These are phyloP conservation scores for Bjerkandera adusta DNA, from an alignment of 1,284 basidiomycete genomes.

Conservation along the genomic window DNA sequence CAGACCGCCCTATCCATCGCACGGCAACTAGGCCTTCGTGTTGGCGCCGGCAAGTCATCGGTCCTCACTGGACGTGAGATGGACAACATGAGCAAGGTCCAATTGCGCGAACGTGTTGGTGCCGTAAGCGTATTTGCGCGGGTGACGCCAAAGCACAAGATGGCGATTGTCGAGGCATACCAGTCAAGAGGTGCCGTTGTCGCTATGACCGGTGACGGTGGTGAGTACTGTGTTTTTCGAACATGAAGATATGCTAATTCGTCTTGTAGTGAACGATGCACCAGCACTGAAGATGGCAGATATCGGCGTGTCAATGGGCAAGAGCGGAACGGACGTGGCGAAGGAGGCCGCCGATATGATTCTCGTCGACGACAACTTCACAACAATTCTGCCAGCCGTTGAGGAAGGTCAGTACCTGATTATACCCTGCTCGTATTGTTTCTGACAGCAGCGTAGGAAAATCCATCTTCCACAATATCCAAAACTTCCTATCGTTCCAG, in stretches of 20 bases:
- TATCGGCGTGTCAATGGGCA: conserved; percentile 97
- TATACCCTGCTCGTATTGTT: background rate
- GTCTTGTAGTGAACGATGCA: conserved; percentile 83
- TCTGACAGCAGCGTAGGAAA: conserved; percentile 54
- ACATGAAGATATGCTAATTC: background rate
- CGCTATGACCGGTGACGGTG: conserved; percentile 97
- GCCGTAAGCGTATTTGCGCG: conserved; percentile 88
- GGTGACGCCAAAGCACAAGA: conserved; percentile 95
- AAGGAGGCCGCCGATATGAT: conserved; percentile 98
- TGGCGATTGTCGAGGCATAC: conserved; percentile 94
- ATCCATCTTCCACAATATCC: conserved; percentile 98
- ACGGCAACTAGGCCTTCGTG: conserved; percentile 79
- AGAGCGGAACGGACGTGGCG: conserved; percentile 95
- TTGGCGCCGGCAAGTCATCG: conserved; percentile 41
- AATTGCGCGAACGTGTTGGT: conserved; percentile 84
- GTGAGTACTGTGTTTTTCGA: conserved; percentile 32
- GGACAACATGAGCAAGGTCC: conserved; percentile 77
- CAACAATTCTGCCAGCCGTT: conserved; percentile 89
- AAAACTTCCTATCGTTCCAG: conserved; percentile 97
- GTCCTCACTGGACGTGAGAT: conserved; percentile 86
- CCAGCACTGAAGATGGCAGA: conserved; percentile 98
- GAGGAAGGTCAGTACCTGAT: conserved; percentile 74
- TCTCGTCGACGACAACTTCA: conserved; percentile 96
- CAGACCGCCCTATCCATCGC: conserved; percentile 91
- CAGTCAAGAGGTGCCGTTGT: conserved; percentile 88